Conservation (phyloP, 306 rosid genomes). For the Pyrus bretschneideri region DNA sequence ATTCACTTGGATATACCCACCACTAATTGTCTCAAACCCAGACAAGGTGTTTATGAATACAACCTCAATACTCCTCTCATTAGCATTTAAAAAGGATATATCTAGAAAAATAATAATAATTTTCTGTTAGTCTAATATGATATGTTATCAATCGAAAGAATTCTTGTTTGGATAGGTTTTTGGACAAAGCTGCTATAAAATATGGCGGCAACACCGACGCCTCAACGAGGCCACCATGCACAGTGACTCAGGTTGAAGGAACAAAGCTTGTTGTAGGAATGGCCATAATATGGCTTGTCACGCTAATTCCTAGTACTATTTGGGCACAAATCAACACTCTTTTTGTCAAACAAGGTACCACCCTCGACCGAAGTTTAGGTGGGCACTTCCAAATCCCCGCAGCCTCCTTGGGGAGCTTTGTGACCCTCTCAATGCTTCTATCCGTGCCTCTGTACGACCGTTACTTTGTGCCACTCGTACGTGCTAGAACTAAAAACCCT, state of each 20-base stretch:
- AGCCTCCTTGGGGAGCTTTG: slow-evolving; percentile 54
- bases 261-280: slow-evolving; percentile 50
- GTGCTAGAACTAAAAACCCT: slow-evolving; percentile 34
- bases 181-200: slow-evolving; percentile 71
- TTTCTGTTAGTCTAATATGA: not conserved
- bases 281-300: slow-evolving; percentile 60
- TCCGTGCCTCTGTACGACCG: slow-evolving; percentile 52
- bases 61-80: slow-evolving; percentile 1
- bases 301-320: slow-evolving; percentile 59
- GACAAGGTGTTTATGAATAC: slow-evolving; percentile 1
- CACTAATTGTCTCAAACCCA: not conserved
- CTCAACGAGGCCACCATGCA: slow-evolving; percentile 36
- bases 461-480: slow-evolving; percentile 50
- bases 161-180: slow-evolving; percentile 33
- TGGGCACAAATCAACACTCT: slow-evolving; percentile 70
- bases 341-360: slow-evolving; percentile 63
- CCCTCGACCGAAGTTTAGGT: slow-evolving; percentile 34
- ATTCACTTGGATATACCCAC: slow-evolving; percentile 6
- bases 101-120: not conserved
- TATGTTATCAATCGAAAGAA: not conserved
- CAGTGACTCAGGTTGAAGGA: slow-evolving; percentile 70
- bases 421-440: slow-evolving; percentile 50
- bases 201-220: slow-evolving; percentile 3
- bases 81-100: too few relatives aligned
- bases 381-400: slow-evolving; percentile 37